Evolutionary conservation across 257 asterid species (phyloP), one percentile per base, ranked within the genome.

Genomic region (Linderniella brevidens): DNA sequence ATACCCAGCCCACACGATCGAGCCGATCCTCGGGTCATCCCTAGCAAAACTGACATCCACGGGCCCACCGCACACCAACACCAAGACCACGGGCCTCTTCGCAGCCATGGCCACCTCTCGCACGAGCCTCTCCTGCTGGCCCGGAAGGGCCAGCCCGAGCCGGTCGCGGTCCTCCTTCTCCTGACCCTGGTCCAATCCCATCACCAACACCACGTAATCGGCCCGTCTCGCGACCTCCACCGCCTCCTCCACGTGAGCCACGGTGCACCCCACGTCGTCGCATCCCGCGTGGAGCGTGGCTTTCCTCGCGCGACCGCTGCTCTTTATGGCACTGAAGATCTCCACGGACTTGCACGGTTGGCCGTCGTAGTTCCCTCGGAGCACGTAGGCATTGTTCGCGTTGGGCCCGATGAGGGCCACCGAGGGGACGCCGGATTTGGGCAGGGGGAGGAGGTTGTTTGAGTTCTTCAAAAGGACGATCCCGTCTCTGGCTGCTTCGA

Each of bases 401-500:
- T 67, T 87, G 19, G 93, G 95, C 40, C 97, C 97, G 0, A 87
- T 74, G 5, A 83, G 75, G 0, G 95, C 88, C 0, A 87, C 64
- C 3, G 95, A 73, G 5, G 46, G 14, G 3, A 65, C 56, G 10
- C 20, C 49, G 7, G 71, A 69, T 52, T 68, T 78, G 49, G 76
- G 57, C 8, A 87, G 71, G 1, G 97, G 95, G 29, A 87, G 82
- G 12, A 80, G 73, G 5, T 70, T 69, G 16, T 59, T 71, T 0
- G 68, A n/a, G 77, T 87, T 87, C 70, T 87, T 83, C 9, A 87
- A 64, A 35, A 87, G 71, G 40, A 87, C 95, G 46, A 83, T 83
- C 68, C 93, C 97, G 19, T 71, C 70, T 57, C 74, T 60, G 53
- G 95, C 97, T 0, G 86, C 86, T 53, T 83, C 84, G 2, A 76